phyloP scores from a whole-genome alignment of 2,329 filamentous ascomycete genomes.

The Talaromyces rugulosus region DNA sequence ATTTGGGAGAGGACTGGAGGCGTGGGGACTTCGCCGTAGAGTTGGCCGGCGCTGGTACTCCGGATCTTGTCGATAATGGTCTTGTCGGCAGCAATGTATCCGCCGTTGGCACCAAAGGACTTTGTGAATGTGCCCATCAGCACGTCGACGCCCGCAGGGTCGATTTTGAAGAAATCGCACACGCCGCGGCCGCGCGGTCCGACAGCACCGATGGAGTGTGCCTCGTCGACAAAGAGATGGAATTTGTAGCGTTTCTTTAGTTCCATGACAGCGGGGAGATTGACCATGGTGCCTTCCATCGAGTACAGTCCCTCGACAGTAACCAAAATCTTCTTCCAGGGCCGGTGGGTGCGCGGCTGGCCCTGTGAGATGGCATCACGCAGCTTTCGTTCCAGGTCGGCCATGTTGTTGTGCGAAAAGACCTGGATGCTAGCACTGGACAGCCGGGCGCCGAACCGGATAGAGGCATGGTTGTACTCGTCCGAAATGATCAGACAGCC shows the following conservation, averaged over 20 bases:
- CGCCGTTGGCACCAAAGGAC: conserved; percentile 93
- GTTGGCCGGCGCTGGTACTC: conserved; percentile 73
- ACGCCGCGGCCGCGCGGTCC: conserved; percentile 86
- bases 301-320: conserved; percentile 94
- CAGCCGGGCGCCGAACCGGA: conserved; percentile 83
- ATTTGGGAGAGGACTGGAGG: conserved; percentile 89
- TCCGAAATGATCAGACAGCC: conserved; percentile 90
- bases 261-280: conserved; percentile 75
- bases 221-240: conserved; percentile 88
- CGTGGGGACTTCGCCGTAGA: conserved; percentile 78
- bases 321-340: conserved; percentile 97
- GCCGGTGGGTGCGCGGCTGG: conserved; percentile 88
- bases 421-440: conserved; percentile 88
- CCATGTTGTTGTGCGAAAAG: conserved; percentile 95
- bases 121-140: conserved; percentile 97
- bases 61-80: conserved; percentile 84
- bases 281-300: conserved; percentile 97
- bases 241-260: conserved; percentile 96
- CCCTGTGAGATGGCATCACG: conserved; percentile 90
- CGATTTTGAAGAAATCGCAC: conserved; percentile 90
- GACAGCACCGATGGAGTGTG: conserved; percentile 87
- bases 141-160: conserved; percentile 80
- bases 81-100: conserved; percentile 86
- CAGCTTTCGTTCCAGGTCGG: conserved; percentile 73
- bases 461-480: conserved; percentile 93